These are phyloP conservation scores for Pseudocercospora eumusae DNA, from an alignment of 2,329 filamentous ascomycete genomes.

Conservation along the genomic window DNA sequence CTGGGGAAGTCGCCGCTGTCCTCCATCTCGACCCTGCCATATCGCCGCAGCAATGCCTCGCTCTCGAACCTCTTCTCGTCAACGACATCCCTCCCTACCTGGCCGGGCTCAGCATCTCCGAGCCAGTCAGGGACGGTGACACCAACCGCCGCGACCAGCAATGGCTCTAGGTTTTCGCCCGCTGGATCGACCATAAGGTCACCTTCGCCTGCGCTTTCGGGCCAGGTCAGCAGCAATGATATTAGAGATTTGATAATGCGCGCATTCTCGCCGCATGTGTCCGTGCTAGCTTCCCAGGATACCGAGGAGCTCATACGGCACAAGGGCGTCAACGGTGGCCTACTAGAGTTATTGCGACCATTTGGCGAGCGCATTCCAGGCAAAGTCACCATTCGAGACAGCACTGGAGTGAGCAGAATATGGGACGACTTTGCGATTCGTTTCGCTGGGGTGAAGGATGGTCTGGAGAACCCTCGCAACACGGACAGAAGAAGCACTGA, in stretches of 20 bases:
- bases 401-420: conserved; percentile 75
- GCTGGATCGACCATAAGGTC: conserved; percentile 43
- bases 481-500: conserved; percentile 44
- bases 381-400: conserved; percentile 88
- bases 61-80: conserved; percentile 56
- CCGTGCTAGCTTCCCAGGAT: conserved; percentile 81
- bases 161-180: conserved; percentile 50
- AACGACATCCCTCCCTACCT: conserved; percentile 48
- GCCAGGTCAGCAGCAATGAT: conserved; percentile 51
- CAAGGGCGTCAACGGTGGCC: conserved; percentile 80
- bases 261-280: conserved; percentile 86
- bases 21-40: conserved; percentile 59
- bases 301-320: conserved; percentile 75
- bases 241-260: conserved; percentile 69
- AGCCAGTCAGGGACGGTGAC: conserved; percentile 48
- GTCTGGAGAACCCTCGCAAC: conserved; percentile 44
- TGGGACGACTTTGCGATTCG: conserved; percentile 90
- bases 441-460: conserved; percentile 71
- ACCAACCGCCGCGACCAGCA: conserved; percentile 39
- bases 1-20: conserved; percentile 56
- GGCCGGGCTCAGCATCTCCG: conserved; percentile 36
- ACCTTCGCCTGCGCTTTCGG: conserved; percentile 44
- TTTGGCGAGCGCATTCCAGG: conserved; percentile 88
- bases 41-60: conserved; percentile 55
- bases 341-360: conserved; percentile 82